Base-by-base conservation (phyloP, 1,284 basidiomycete genomes). In the Ceratobasidium sp. region DNA sequence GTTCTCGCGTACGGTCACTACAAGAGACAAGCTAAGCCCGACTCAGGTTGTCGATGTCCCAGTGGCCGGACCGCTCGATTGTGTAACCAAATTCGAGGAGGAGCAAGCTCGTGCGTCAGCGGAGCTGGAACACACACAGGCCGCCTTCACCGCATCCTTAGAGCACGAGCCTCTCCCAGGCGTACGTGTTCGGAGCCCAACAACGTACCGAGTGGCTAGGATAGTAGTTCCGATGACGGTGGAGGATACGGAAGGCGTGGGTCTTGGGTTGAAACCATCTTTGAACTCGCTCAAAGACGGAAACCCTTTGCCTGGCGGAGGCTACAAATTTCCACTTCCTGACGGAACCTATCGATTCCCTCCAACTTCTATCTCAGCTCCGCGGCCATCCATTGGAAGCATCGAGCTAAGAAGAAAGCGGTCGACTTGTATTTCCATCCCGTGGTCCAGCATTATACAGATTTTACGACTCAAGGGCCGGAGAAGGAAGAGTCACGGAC, bases 41-140 rank as follows among this genome's bases (percentile, higher is more conserved):
- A 40, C 63, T 2, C 63, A 68, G 40, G 39, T 67, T 42, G n/a
- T 77, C 63, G 33, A 76, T 28, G 53, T 68, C 33, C 40, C 61
- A 6, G 10, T 49, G 1, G 13, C 51, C 20, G 39, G 51, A 6
- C 33, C 46, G 13, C 23, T 66, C 20, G 46, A 55, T 7, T 77
- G 61, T 77, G 20, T 40, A 9, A 55, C 18, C 23, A 53, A 20
- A 58, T 51, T 66, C n/a, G 64, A 77, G 42, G 44, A 77, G 49
- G 73, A 66, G 33, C 49, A 77, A 53, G 51, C 63, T 55, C 73
- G 73, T 33, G 63, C 73, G 61, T 77, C 73, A n/a, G 63, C 73
- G 33, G 73, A 77, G 51, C 53, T 77, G 53, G 73, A 64, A 28
- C 73, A 67, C n/a, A 56, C 61, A 12, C 73, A 77, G 20, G 73